Evolutionary conservation across 2,329 filamentous ascomycete species (phyloP).

Genomic region (Lachnellula arida): DNA sequence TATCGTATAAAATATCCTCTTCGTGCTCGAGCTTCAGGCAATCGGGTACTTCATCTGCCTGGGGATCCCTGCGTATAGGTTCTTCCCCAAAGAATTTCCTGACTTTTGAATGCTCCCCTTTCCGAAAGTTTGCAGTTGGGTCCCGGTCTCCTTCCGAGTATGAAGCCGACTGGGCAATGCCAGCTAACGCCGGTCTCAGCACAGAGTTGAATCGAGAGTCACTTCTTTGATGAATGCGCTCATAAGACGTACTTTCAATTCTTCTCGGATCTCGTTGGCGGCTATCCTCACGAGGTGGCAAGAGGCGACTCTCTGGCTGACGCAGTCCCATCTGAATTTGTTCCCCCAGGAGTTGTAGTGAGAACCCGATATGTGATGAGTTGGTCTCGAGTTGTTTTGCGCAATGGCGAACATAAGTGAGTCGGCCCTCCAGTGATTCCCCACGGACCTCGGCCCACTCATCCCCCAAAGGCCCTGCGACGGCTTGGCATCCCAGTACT

Average conservation of each 20-base stretch:
- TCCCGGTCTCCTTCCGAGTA: slow-evolving; percentile 48
- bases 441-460: slow-evolving; percentile 94
- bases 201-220: slow-evolving; percentile 43
- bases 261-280: slow-evolving; percentile 51
- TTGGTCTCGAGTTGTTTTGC: slow-evolving; percentile 79
- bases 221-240: slow-evolving; percentile 49
- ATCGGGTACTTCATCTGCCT: slow-evolving; percentile 70
- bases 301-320: slow-evolving; percentile 38
- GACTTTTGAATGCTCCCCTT: slow-evolving; percentile 59
- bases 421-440: slow-evolving; percentile 79
- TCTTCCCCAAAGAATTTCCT: slow-evolving; percentile 64
- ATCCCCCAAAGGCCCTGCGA: slow-evolving; percentile 86
- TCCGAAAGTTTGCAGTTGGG: slow-evolving; percentile 48
- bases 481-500: slow-evolving; percentile 78
- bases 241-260: slow-evolving; percentile 53
- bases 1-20: slow-evolving; percentile 83
- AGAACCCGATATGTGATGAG: slow-evolving; percentile 82
- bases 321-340: slow-evolving; percentile 59
- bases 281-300: slow-evolving; percentile 29
- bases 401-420: slow-evolving; percentile 74
- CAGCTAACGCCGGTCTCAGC: slow-evolving; percentile 26
- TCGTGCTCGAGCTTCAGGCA: slow-evolving; percentile 86
- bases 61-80: slow-evolving; percentile 36
- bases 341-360: slow-evolving; percentile 81
- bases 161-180: slow-evolving; percentile 47